Evolutionary conservation across 345 rosid species (phyloP).

Genomic region (Hibiscus syriacus): DNA sequence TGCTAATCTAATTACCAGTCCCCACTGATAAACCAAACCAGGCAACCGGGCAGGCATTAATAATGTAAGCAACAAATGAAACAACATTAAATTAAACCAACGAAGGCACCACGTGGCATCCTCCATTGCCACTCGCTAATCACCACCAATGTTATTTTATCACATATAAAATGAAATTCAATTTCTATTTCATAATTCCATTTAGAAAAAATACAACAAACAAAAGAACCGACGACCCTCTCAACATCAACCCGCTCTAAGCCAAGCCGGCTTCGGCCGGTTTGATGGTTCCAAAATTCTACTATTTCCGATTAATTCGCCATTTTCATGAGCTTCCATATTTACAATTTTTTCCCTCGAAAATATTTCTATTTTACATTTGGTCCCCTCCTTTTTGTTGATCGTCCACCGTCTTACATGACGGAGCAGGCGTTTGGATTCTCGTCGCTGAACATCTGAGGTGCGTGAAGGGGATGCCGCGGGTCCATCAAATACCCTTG

Average conservation of each 20-base stretch:
- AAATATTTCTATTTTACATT: conserved; percentile 27
- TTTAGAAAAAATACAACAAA: background rate
- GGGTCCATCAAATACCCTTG: conserved; percentile 32
- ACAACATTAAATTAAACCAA: background rate
- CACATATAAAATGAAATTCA: background rate
- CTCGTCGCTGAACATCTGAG: conserved; percentile 90
- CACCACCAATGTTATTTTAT: background rate
- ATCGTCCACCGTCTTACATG: conserved; percentile 35
- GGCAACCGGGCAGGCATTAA: background rate
- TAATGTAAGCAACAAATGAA: background rate
- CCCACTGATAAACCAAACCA: background rate
- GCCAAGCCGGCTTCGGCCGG: conserved; percentile 16
- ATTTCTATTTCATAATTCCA: background rate
- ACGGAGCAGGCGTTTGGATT: conserved; percentile 80
- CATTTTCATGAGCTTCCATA: background rate
- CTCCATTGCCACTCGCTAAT: background rate
- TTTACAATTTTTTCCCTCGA: conserved; percentile 20
- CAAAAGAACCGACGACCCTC: background rate
- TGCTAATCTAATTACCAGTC: background rate
- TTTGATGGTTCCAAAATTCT: background rate
- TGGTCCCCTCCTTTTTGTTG: background rate
- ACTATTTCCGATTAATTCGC: background rate
- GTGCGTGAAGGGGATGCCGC: conserved; percentile 32
- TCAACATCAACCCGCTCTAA: conserved; percentile 13
- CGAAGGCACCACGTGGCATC: background rate